Evolutionary conservation across 2,329 filamentous ascomycete species (phyloP), one percentile per base, ranked within the genome.

Genomic region (Coniosporium tulheliwenetii): DNA sequence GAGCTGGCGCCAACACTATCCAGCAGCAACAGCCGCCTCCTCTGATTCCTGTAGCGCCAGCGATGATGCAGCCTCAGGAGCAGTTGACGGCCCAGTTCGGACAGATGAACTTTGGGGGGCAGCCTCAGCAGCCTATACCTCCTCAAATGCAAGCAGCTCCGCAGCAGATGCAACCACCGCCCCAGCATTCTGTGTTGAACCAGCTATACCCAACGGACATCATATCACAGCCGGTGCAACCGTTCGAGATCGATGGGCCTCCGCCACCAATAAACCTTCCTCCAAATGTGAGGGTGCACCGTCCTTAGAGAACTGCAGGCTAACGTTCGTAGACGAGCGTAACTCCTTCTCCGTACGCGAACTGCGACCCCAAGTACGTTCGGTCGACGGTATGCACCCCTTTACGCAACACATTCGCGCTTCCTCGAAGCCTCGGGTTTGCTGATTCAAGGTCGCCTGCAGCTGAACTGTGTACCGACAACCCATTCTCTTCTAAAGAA

Each of bases 401-500:
- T 26, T 7, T 26, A 26, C 7, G 19, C 19, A 26, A 7, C 19
- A 26, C 19, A 26, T 26, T 26, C 7, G 19, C 19, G 19, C 19
- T 26, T 7, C 7, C 19, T 26, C 7, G 19, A 26, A 26, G 19
- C 19, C 4, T 26, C 4, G 19, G 19, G 19, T 26, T 26, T 26
- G 19, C 19, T 26, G 7, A 26, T 26, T 26, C n/a, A 26, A 26
- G 19, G 19, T 26, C 19, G 19, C 19, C 19, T 7, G 19, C 19
- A 26, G 19, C 66, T 98, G 48, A 96, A 96, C 60, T 85, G 85
- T 19, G 80, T 95, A 36, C 91, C 91, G 2, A 93, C 86, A 15
- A 95, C 85, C 43, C 77, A 93, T 61, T 91, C 84, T 14, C 72
- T 96, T 19, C 73, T 98, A 44, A 98, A 96, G 67, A 96, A 96